phyloP scores from a whole-genome alignment of 306 rosid species.

The Arachis hypogaea region DNA sequence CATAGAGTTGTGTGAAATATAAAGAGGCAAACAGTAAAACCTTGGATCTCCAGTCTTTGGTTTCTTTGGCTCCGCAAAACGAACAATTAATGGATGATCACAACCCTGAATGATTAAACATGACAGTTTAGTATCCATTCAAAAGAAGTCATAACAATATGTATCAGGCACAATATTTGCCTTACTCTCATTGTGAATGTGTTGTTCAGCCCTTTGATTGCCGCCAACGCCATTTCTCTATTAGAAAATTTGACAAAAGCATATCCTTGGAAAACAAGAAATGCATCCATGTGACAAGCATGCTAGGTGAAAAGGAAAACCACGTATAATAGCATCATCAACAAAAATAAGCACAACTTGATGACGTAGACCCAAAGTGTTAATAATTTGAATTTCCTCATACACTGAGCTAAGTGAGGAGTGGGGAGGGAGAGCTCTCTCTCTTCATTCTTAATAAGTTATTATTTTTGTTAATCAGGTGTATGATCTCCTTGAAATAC shows the following conservation, averaged over 20 bases:
- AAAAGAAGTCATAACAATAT: slow-evolving; percentile 31
- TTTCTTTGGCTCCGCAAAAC: slow-evolving; percentile 93
- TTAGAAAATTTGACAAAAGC: slow-evolving; percentile 77
- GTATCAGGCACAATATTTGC: slow-evolving; percentile 34
- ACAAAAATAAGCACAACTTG: slow-evolving; percentile 21
- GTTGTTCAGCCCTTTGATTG: slow-evolving; percentile 79
- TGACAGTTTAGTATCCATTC: slow-evolving; percentile 40
- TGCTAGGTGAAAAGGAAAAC: slow-evolving; percentile 36
- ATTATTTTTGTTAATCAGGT: neutral
- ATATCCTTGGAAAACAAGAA: slow-evolving; percentile 60
- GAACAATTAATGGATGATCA: slow-evolving; percentile 79
- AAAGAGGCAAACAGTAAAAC: slow-evolving; percentile 48
- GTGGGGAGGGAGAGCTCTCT: neutral
- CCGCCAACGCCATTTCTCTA: slow-evolving; percentile 76
- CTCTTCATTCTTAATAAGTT: neutral
- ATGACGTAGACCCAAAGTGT: neutral
- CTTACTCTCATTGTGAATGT: slow-evolving; percentile 76
- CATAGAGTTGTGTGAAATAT: slow-evolving; percentile 27
- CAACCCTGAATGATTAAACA: slow-evolving; percentile 64
- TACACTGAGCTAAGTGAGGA: neutral
- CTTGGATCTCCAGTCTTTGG: slow-evolving; percentile 70
- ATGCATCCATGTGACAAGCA: slow-evolving; percentile 28
- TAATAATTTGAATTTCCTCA: neutral
- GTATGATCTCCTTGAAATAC: slow-evolving; percentile 15
- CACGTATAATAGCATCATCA: slow-evolving; percentile 29